These are phyloP conservation scores for Starmera caribaea DNA, from an alignment of 805 yeast species.

Conservation along the genomic window DNA sequence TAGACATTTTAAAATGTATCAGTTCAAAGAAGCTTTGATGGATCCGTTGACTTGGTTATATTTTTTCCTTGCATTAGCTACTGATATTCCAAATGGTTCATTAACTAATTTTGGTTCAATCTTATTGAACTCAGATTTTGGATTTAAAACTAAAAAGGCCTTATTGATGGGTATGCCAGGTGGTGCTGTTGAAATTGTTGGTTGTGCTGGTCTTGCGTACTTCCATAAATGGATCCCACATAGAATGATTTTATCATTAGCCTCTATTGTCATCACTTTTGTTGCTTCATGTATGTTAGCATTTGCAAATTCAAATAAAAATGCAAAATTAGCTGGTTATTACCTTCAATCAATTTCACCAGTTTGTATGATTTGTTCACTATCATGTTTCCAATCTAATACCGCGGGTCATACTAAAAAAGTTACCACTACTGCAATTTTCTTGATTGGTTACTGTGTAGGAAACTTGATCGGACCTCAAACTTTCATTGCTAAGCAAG, in stretches of 20 bases:
- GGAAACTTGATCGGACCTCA: too few species aligned
- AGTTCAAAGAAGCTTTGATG: conserved; percentile 26
- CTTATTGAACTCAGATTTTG: conserved; percentile 28
- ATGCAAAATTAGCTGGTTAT: conserved; percentile 5
- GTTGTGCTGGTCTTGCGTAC: conserved; percentile 13
- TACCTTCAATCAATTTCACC: conserved; percentile 12
- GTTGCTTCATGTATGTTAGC: conserved; percentile 21
- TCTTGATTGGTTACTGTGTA: too few species aligned
- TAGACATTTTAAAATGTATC: conserved; percentile 26
- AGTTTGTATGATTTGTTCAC: too few species aligned
- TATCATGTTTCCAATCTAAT: too few species aligned
- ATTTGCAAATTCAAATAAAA: conserved; percentile 12
- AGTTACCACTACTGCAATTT: too few species aligned
- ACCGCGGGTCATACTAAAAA: too few species aligned
- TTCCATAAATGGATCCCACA: conserved; percentile 4
- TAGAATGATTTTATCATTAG: conserved; percentile 20
- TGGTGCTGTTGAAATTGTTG: conserved; percentile 20
- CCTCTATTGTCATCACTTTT: conserved; percentile 18
- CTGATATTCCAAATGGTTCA: conserved; percentile 35
- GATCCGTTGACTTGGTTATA: conserved; percentile 26
- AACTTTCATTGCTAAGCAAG: conserved; percentile 44
- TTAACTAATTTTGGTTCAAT: conserved; percentile 34
- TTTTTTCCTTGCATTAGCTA: conserved; percentile 21
- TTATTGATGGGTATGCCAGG: conserved; percentile 22
- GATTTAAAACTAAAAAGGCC: conserved; percentile 25